A percentile compares a stretch with the other conserved stretches of the same genome.
Evolutionary conservation across 495 filamentous ascomycete species (phyloP).

Genomic region (Tirmania nivea): DNA sequence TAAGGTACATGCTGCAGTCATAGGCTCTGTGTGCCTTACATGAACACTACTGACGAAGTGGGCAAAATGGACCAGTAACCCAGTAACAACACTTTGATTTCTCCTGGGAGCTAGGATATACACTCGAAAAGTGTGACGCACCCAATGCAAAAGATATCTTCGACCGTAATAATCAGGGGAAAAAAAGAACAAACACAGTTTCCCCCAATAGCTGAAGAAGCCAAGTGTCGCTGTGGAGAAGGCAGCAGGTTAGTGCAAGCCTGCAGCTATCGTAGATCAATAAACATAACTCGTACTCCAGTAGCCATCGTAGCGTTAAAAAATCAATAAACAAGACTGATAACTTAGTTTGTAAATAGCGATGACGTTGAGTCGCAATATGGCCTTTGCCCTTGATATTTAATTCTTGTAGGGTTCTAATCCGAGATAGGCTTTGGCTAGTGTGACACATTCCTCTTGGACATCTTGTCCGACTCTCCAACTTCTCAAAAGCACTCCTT

Average conservation of each 20-base stretch:
- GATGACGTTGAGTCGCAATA: background rate
- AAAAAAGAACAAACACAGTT: background rate
- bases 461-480: constrained; percentile 80
- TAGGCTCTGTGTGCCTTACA: no score
- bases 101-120: no score
- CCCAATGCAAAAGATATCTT: background rate
- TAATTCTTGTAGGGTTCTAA: background rate
- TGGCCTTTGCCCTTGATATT: background rate
- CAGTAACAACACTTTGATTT: no score
- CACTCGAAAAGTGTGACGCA: no score
- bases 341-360: background rate
- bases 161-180: background rate
- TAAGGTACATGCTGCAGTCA: no score
- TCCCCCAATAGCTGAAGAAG: background rate
- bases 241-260: no score
- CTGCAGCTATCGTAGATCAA: no score
- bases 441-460: constrained; percentile 32
- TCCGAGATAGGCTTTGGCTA: constrained; percentile 25
- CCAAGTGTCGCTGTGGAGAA: no score
- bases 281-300: no score
- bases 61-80: no score
- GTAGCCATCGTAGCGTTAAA: no score
- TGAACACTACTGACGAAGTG: no score
- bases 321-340: background rate
- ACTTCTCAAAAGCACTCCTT: constrained; percentile 53